Evolutionary conservation across 2,329 filamentous ascomycete species (phyloP), one percentile per base, ranked within the genome.

Genomic region (Tothia fuscella): DNA sequence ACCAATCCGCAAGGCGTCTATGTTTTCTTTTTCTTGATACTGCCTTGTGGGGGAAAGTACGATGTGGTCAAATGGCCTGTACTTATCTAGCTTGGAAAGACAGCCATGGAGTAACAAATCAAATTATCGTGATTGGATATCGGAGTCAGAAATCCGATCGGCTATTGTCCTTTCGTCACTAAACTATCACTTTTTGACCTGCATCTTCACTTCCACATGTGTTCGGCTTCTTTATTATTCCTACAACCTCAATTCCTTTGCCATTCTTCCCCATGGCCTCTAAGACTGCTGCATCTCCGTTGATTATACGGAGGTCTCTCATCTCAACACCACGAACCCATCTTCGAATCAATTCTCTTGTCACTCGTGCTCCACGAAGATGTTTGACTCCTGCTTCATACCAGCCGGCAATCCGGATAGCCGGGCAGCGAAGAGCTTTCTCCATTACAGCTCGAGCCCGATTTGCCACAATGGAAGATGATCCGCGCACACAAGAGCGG

Each of bases 401-500:
- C 44, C 50, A 53, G 25, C 58, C 59, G 14, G 58, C 56, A 33
- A 19, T 56, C 16, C 58, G 56, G 29, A 53, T 62, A 45, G 58
- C 57, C 14, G 58, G 58, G 14, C 60, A 62, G 46, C 48, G 58
- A 48, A 51, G 60, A 48, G 50, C 57, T 25, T 49, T 63, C 14
- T 57, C 56, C 16, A 54, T 51, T 12, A 57, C 32, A 6, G 25
- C 41, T 7, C 21, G 22, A 37, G 9, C 22, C n/a, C 33, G 41
- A 24, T 28, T 42, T n/a, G 39, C 39, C 4, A 33, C 33, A 10
- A 22, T 28, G 16, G 59, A 65, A 33, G 61, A 64, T 41, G 62
- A 68, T 46, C 63, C 65, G 16, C 53, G 55, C 24, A 61, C 69
- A 42, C 69, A 88, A 44, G 89, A 96, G 49, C 80, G 91, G 49